Base-by-base conservation (phyloP, 805 yeast species). In the Candida glaebosa region DNA sequence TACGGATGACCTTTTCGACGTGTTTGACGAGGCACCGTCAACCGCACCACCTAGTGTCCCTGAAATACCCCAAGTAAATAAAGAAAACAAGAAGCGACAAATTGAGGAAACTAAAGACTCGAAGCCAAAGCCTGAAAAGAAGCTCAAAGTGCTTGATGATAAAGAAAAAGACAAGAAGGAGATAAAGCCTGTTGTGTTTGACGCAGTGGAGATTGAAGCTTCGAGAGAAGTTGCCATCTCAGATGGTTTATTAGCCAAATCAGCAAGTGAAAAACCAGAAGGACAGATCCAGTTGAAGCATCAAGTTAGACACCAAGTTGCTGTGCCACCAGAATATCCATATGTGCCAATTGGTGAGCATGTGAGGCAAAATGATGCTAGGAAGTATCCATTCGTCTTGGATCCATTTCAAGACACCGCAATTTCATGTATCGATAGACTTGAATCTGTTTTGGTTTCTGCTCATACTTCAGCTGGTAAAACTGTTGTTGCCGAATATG, bases 381-480 rank as follows among this genome's bases (percentile, higher is more conserved):
- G 97, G 52, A 80, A 84, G 0, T 93, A 93, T 54, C 98, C 98
- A 0, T 93, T 93, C 65, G 79, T 81, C 0, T 74, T 93, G 50
- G 99, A 93, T 75, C 97, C 99, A 22, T 93, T 93, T 74, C 99
- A 93, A 69, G 96, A 93, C 52, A 90, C 96, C 15, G 86, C 98
- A 12, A 84, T 93, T 48, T 89, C 96, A 8, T 91, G 98, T 67
- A 93, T 93, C 49, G 98, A 93, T 61, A 76, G 98, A 58, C 79
- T 82, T 52, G 98, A 91, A 65, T 84, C 96, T 1, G 99, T 93
- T 18, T 73, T 93, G 52, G 99, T 93, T 4, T 89, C 97, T 25
- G 99, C 99, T 7, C 98, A 89, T 56, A 90, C 97, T 0, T 89
- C 96, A 38, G 97, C 97, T 8, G 97, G 97, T 69, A 90, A 90